A percentile compares a stretch with the other conserved stretches of the same genome.
These are phyloP conservation scores for Geum urbanum DNA, from an alignment of 306 rosid species.

Conservation along the genomic window DNA sequence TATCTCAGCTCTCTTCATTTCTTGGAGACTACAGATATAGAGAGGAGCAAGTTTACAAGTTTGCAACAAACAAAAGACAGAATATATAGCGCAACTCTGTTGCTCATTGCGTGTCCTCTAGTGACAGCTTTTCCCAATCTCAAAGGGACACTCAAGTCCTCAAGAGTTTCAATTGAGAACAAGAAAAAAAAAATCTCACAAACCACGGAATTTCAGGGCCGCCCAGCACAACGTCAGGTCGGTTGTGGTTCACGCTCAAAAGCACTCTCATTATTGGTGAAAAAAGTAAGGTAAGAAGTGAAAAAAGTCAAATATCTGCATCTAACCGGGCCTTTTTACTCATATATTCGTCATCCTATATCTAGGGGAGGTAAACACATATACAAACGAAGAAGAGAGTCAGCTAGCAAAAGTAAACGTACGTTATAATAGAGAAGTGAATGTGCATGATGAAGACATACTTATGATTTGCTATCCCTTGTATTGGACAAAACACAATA, in stretches of 20 bases:
- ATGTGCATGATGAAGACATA: too few relatives aligned
- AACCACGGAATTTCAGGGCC: slow-evolving; percentile 45
- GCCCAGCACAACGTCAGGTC: not conserved
- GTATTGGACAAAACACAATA: too few relatives aligned
- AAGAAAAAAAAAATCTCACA: slow-evolving; percentile 43
- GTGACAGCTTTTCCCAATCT: slow-evolving; percentile 49
- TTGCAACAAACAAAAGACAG: not conserved
- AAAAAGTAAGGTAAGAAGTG: slow-evolving; percentile 46
- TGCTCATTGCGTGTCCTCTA: slow-evolving; percentile 28
- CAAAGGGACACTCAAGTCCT: slow-evolving; percentile 52
- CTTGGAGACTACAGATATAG: not conserved
- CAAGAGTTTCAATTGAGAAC: slow-evolving; percentile 62
- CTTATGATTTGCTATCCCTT: too few relatives aligned
- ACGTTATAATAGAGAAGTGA: slow-evolving; percentile 10
- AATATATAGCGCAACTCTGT: not conserved
- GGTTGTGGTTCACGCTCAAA: slow-evolving; percentile 37
- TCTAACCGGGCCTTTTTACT: too few relatives aligned
- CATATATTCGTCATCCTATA: not conserved
- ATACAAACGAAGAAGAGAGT: not conserved
- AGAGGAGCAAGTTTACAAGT: not conserved
- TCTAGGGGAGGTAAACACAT: not conserved
- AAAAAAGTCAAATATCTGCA: slow-evolving; percentile 10
- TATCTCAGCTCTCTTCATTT: slow-evolving; percentile 29
- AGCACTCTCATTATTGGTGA: slow-evolving; percentile 62
- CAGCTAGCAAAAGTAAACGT: slow-evolving; percentile 7